phyloP scores from a whole-genome alignment of 306 rosid genomes.

The Prunus padus region DNA sequence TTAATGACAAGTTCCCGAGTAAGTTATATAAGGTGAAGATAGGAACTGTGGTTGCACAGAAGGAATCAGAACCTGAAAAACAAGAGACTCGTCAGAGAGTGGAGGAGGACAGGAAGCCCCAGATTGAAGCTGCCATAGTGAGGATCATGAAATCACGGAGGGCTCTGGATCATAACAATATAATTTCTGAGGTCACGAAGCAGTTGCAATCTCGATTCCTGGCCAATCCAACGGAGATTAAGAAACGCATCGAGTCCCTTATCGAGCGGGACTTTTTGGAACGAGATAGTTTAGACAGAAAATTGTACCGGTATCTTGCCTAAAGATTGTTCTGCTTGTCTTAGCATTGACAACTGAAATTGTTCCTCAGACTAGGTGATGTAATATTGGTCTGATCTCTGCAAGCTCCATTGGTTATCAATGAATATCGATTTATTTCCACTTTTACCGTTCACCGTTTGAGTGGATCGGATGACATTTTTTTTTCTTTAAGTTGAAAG shows the following conservation, averaged over 20 bases:
- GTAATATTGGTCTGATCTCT: constrained; percentile 13
- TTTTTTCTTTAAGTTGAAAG: neutral
- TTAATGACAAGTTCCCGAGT: constrained; percentile 70
- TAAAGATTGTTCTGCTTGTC: constrained; percentile 13
- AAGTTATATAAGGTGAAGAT: constrained; percentile 78
- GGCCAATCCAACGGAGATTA: constrained; percentile 70
- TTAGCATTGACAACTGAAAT: constrained; percentile 14
- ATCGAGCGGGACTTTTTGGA: constrained; percentile 87
- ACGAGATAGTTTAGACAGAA: constrained; percentile 64
- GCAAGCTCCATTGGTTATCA: constrained; percentile 21
- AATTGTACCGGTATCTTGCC: constrained; percentile 67
- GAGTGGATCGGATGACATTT: neutral
- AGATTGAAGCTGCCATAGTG: constrained; percentile 80
- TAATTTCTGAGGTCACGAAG: constrained; percentile 80
- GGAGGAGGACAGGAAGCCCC: constrained; percentile 84
- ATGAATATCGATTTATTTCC: constrained; percentile 22
- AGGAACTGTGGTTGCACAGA: constrained; percentile 83
- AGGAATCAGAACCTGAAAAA: constrained; percentile 81
- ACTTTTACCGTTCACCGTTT: neutral
- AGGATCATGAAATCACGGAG: constrained; percentile 88
- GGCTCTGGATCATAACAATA: constrained; percentile 68
- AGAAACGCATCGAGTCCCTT: constrained; percentile 83
- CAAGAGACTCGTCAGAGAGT: constrained; percentile 82
- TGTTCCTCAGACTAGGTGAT: constrained; percentile 33
- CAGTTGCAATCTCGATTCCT: constrained; percentile 71